Base-by-base conservation (phyloP, 106 monocot genomes). In the Phalaenopsis equestris region DNA sequence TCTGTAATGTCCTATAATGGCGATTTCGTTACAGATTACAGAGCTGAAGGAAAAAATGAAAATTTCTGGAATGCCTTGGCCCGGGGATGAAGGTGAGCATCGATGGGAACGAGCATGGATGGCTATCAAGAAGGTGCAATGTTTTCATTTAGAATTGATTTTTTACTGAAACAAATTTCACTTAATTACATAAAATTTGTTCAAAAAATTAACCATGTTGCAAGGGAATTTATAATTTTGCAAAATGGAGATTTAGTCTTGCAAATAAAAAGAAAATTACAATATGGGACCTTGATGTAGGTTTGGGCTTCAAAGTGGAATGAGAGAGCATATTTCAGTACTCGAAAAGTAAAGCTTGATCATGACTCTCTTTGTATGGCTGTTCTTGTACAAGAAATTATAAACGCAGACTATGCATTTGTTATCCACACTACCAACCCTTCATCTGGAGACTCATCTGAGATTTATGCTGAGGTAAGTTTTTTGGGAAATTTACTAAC, bases 261-360 rank as follows among this genome's bases (percentile, higher is more conserved):
- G 43, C 6, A 45, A 6, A 45, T 0, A 45, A 45, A 45, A 45
- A 45, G 1, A 45, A 45, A 45, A 6, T 45, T 45, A 45, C 43
- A 61, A 0, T 61, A n/a, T 61, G 21, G 7, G 7, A 61, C 8
- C 3, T 61, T 61, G 0, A 61, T 61, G 61, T 61, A 99, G 99
- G 99, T 99, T 3, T 95, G 99, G 99, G 94, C 91, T 8, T 99
- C 95, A 80, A 99, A 99, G 82, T 99, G 94, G 95, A 95, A 99
- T 55, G 94, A 95, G 80, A 93, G 99, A 88, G 98, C 98, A 70
- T 95, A 93, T 79, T 93, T 99, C 81, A 99, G 94, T 84, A 99
- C 91, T 5, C 75, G 91, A 0, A 95, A 95, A 84, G 99, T 86
- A 41, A 99, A 99, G 83, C 76, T 99, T 39, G 91, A 94, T 87